Base-by-base conservation (phyloP, 2,329 filamentous ascomycete species). In the Claviceps africana region DNA sequence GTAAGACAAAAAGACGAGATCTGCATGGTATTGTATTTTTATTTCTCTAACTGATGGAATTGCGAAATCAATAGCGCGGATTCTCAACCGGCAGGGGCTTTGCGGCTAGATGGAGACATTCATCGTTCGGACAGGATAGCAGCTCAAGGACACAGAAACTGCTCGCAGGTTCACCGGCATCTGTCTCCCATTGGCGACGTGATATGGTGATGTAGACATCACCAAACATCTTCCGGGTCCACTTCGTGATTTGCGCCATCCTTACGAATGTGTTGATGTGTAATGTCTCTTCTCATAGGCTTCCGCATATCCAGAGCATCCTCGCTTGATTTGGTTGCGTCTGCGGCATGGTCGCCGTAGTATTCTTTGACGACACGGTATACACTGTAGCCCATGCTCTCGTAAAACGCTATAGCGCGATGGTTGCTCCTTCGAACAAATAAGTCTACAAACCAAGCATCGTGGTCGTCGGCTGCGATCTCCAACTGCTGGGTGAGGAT, bases 231-330 rank as follows among this genome's bases (percentile, higher is more conserved):
- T 55, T 87, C 82, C 2, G 90, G 88, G 48, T 78, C 73, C 28
- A 98, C 89, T 59, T 79, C 76, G 64, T 87, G 82, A 54, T 81
- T 75, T 72, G 93, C 86, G 19, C 93, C 93, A 60, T 91, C 81
- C 51, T 84, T 79, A 57, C 93, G 79, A 47, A 95, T 77, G 67
- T 94, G 88, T 66, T 86, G 78, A 53, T 77, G 71, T 52, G 83
- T 78, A 66, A 77, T 79, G 70, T 98, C 93, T 62, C 90, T 79
- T 68, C 79, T 86, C 71, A 91, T 81, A 39, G 88, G 81, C 67
- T 96, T 97, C 58, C 93, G 81, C 93, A 98, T 98, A 70, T 98
- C 93, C 66, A 88, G 93, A 19, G 91, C 93, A 72, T 97, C 91
- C 68, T 95, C 89, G 49, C 81, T 79, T 17, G 72, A 72, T 55